phyloP scores from a whole-genome alignment of 441 rosid species.

The Theobroma grandiflorum region DNA sequence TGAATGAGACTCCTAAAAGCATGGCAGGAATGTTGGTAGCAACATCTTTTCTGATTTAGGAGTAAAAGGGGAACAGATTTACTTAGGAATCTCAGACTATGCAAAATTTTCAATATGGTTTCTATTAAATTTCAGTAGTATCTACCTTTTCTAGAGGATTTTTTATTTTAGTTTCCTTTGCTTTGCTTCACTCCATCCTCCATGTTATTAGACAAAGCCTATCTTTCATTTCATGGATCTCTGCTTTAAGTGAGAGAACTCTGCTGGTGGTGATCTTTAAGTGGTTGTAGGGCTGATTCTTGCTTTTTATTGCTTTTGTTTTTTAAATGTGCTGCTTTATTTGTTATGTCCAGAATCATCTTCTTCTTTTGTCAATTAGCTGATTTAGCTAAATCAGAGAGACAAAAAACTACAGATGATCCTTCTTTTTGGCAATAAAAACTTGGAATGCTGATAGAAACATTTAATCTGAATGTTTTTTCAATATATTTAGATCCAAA shows the following conservation, averaged over 20 bases:
- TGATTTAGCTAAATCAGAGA: not conserved
- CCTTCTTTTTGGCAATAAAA: not conserved
- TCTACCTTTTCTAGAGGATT: not conserved
- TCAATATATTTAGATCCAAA: not conserved
- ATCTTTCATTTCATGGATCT: not conserved
- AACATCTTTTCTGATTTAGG: not conserved
- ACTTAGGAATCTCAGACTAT: not conserved
- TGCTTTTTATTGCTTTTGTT: not conserved
- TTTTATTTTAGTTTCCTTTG: not conserved
- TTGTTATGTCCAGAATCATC: not conserved
- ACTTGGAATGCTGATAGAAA: not conserved
- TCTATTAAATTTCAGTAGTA: not conserved
- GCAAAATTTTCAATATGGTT: slow-evolving; percentile 6
- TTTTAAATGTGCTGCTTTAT: not conserved
- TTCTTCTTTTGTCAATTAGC: not conserved
- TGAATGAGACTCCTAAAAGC: not conserved
- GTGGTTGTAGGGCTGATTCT: not conserved
- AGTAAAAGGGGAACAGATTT: not conserved
- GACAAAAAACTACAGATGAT: not conserved
- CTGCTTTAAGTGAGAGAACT: not conserved
- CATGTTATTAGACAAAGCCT: not conserved
- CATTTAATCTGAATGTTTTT: not conserved
- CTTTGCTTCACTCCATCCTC: not conserved
- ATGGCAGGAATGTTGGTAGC: not conserved
- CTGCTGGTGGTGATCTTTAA: not conserved